Conservation (phyloP, 2,329 filamentous ascomycete species). For the Neospermospora avenae region DNA sequence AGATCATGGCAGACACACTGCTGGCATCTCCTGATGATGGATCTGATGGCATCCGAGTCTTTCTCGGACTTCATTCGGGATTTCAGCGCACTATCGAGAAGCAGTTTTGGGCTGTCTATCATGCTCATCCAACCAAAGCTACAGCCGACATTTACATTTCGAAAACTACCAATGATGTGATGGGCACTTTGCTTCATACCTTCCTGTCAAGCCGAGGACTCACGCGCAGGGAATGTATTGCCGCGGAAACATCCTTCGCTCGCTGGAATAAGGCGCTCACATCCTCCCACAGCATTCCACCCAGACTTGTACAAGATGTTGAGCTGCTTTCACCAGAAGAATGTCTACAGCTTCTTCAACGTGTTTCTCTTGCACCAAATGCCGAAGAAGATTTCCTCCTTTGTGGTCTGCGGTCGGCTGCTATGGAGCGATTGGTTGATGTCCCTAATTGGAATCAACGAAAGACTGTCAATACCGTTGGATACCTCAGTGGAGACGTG, state of each 20-base stretch:
- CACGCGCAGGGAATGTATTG: slow-evolving; percentile 40
- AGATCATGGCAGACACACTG: slow-evolving; percentile 8
- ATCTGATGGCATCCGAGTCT: slow-evolving; percentile 25
- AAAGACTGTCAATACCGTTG: slow-evolving; percentile 38
- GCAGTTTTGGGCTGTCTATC: slow-evolving; percentile 43
- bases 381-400: slow-evolving; percentile 30
- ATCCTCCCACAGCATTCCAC: slow-evolving; percentile 25
- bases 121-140: neutral
- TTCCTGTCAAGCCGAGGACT: slow-evolving; percentile 42
- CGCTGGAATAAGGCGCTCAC: slow-evolving; percentile 36
- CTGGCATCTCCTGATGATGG: slow-evolving; percentile 8
- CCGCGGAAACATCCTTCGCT: slow-evolving; percentile 39
- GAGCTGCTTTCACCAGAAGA: slow-evolving; percentile 41
- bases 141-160: slow-evolving; percentile 39
- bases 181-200: slow-evolving; percentile 43
- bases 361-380: slow-evolving; percentile 19
- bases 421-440: slow-evolving; percentile 38
- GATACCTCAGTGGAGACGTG: slow-evolving; percentile 39
- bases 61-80: slow-evolving; percentile 41
- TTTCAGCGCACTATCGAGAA: slow-evolving; percentile 37
- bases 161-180: slow-evolving; percentile 41
- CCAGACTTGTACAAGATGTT: slow-evolving; percentile 42
- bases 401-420: slow-evolving; percentile 34
- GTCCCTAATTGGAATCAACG: slow-evolving; percentile 39
- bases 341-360: slow-evolving; percentile 39